phyloP scores from a whole-genome alignment of 768 basidiomycete genomes.

The Holtermannia corniformis region DNA sequence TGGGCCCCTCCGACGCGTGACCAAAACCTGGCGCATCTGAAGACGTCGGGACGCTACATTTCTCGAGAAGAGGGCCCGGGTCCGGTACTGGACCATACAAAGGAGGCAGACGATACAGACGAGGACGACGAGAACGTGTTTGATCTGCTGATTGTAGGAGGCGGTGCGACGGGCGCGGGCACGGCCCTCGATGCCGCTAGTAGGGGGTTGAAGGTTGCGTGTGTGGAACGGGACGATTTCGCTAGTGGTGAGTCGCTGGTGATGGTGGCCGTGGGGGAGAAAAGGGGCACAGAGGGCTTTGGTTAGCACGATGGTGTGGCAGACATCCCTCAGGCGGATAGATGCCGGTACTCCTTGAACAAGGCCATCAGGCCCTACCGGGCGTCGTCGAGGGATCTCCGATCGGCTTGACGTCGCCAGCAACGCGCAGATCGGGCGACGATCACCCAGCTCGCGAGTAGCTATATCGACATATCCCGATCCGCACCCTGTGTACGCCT shows the following conservation, averaged over 20 bases:
- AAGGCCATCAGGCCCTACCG: no score
- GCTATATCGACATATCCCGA: no score
- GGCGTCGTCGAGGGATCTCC: no score
- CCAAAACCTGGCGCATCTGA: constrained; percentile 42
- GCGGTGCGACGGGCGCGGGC: constrained; percentile 92
- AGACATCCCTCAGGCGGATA: no score
- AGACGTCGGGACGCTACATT: constrained; percentile 31
- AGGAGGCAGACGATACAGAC: constrained; percentile 18
- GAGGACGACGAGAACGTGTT: constrained; percentile 51
- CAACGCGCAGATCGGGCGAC: no score
- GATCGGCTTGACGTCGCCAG: no score
- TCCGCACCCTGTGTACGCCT: no score
- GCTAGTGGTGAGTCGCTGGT: constrained; percentile 54
- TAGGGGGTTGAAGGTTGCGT: constrained; percentile 79
- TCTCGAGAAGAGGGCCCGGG: constrained; percentile 18
- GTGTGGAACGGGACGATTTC: constrained; percentile 91
- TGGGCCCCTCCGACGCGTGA: constrained; percentile 41
- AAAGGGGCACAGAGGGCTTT: not conserved
- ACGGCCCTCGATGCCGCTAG: constrained; percentile 93
- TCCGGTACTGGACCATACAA: constrained; percentile 26
- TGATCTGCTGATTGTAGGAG: constrained; percentile 77
- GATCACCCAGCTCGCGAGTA: no score
- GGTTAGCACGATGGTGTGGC: no score
- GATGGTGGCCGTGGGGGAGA: constrained; percentile 1
- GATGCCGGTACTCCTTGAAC: no score